Base-by-base conservation (phyloP, 169 alveolate species). In the Cryptosporidium xiaoi region DNA sequence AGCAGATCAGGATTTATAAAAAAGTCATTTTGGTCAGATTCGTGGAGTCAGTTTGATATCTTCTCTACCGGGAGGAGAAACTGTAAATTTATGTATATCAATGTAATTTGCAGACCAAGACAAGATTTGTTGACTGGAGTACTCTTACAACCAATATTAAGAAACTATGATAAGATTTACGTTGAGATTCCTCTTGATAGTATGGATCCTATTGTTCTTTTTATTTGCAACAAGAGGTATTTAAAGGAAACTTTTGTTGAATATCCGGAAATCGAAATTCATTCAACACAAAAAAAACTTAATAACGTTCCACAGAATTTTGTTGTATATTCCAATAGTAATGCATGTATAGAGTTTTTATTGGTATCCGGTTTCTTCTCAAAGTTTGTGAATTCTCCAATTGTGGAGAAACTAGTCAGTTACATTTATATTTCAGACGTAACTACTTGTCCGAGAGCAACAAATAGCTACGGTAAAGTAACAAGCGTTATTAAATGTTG, bases 261-360 rank as follows among this genome's bases (percentile, higher is more conserved):
- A n/a, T 77, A 77, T 77, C 87, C 87, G 34, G 87, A 77, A 34
- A 77, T 77, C 10, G 87, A 77, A 46, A 77, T 77, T 12, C 87
- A 77, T 51, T 77, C 77, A 10, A 44, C 77, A 33, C 71, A n/a
- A 60, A 77, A 60, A 40, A 77, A 77, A 33, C 4, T 77, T 7
- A 36, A 40, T 18, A 62, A 20, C 27, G 6, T 77, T 7, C 50
- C 77, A 58, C 40, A 48, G 20, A 33, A 27, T 46, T 40, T 3
- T 8, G 46, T 62, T 34, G 29, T 77, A 34, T 77, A 77, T 36
- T 51, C 77, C 2, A 77, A 77, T 60, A 77, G 87, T 31, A 77
- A 77, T 36, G 87, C 77, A 20, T 56, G 77, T n/a, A 44, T 77
- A 24, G 87, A 77, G 15, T 4, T 13, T 13, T 2, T 77, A 20